Evolutionary conservation across 192 early-diverging fungal species (phyloP), one percentile per base, ranked within the genome.

Genomic region (Backusella parvicylindrica): DNA sequence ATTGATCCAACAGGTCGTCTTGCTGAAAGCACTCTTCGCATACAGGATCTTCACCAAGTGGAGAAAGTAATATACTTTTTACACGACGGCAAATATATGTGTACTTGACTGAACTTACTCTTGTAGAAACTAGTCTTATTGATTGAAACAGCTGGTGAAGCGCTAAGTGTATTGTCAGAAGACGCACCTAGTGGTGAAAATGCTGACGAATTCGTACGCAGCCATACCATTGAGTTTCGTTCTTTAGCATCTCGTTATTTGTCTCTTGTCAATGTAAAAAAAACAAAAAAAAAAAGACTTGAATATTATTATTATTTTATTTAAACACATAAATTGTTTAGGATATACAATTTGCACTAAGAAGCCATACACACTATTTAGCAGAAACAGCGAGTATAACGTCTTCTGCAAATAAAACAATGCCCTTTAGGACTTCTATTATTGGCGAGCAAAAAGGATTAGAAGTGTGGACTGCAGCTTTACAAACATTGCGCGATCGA

Each of bases 271-370:
- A 78, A 78, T 68, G 75, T 71, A 77, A 26, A 35, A 33, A 32
- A 23, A 32, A 66, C 6, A 33, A 8, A 35, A 33, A 35, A 1
- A 16, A 41, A 33, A 2, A 33, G 16, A 40, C 5, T 32, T 30
- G 13, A 3, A 65, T 8, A 65, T 16, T 65, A 33, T 7, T 31
- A n/a, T 21, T 26, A 49, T 53, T 50, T 49, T 53, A 0, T 53
- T 28, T 26, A 18, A n/a, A n/a, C n/a, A n/a, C n/a, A n/a, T n/a
- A n/a, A n/a, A n/a, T n/a, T n/a, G n/a, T 37, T 21, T 71, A 77
- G 75, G 77, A 78, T 63, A 68, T 78, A 41, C 77, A 78, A 69
- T 43, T 78, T 11, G 31, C 77, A 33, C n/a, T 78, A 13, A 31
- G 77, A 63, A 53, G 36, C 1, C 77, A 78, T 43, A 73, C 71